Base-by-base conservation (phyloP, 2,329 filamentous ascomycete genomes). In the Hyphodiscus sp. region DNA sequence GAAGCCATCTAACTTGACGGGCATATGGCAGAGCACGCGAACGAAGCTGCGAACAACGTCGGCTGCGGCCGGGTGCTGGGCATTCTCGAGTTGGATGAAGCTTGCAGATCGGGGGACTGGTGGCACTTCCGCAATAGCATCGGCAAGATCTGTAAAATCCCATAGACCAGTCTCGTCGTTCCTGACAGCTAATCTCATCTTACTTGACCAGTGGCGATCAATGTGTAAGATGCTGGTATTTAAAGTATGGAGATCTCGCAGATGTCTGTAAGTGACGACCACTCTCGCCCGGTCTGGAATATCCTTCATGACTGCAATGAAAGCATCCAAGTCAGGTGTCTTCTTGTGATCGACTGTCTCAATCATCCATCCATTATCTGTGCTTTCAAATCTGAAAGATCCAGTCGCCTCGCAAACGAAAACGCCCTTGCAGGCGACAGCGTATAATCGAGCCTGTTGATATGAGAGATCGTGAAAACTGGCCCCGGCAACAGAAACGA, bases 391-490 rank as follows among this genome's bases (percentile, higher is more conserved):
- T 49, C 91, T 86, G 77, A 97, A 99, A 0, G 94, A 96, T 2
- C 94, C 94, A 1, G 89, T 87, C 5, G 92, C 89, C 71, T 99
- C 94, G 67, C 91, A 97, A 55, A 97, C 87, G 68, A 89, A 99
- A 18, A 99, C 91, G 33, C 94, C 94, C 69, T 91, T 86, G 63
- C 91, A 87, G 10, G 91, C 85, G 54, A 99, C 91, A 33, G 91
- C 92, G 69, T 96, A 97, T 4, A 96, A 80, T 10, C 94, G 85
- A n/a, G 94, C 91, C 71, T 97, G 91, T 68, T 99, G 94, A 70
- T 99, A 99, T 0, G 95, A 99, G 18, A 99, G 76, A 68, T 95
- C 83, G 73, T 99, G 95, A 76, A 99, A 97, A 55, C 91, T 92
- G 20, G 86, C 94, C 19, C 94, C 95, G 43, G 91, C 89, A 44